Evolutionary conservation across 306 rosid species (phyloP), one percentile per base, ranked within the genome.

Genomic region (Cyclanthera cordifolia): DNA sequence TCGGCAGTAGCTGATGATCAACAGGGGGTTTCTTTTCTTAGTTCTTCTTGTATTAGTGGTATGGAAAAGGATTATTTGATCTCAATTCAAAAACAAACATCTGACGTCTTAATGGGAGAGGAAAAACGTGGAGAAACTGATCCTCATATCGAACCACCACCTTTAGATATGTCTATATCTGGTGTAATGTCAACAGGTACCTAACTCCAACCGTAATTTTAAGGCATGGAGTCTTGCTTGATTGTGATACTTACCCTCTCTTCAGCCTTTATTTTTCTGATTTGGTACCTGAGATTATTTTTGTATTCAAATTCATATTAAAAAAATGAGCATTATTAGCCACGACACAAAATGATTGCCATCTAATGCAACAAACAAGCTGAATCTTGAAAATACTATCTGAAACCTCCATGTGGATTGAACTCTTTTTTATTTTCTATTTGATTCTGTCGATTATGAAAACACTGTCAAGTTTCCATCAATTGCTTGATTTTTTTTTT

Each of bases 101-200:
- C 67, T n/a, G 83, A 82, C 43, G 77, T 55, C 70, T 71, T 28
- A 19, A 63, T 74, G 84, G 86, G 79, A 53, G 86, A 85, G 70
- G 58, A 79, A 67, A 70, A 57, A 57, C 46, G 58, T 7, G 87
- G 47, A 71, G 73, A 73, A 61, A 73, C 53, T 69, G 76, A 76
- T 69, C 45, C 67, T 32, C 70, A 47, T 55, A 60, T 65, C 57
- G 73, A 67, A 49, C 77, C 76, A 57, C 63, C 30, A 16, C 52
- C 75, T 57, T 14, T 53, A 6, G 72, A 72, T 79, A 79, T 68
- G 50, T 71, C 81, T 73, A 49, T 53, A 53, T 67, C 83, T 79
- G 95, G 90, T 83, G 76, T 24, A 19, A 54, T 48, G 39, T 81
- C 46, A 39, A 49, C 54, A 17, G 32, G 65, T 25, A 45, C 17